A percentile compares a stretch with the other conserved stretches of the same genome.
These are phyloP conservation scores for Talaromyces islandicus DNA, from an alignment of 2,329 filamentous ascomycete genomes.

Conservation along the genomic window DNA sequence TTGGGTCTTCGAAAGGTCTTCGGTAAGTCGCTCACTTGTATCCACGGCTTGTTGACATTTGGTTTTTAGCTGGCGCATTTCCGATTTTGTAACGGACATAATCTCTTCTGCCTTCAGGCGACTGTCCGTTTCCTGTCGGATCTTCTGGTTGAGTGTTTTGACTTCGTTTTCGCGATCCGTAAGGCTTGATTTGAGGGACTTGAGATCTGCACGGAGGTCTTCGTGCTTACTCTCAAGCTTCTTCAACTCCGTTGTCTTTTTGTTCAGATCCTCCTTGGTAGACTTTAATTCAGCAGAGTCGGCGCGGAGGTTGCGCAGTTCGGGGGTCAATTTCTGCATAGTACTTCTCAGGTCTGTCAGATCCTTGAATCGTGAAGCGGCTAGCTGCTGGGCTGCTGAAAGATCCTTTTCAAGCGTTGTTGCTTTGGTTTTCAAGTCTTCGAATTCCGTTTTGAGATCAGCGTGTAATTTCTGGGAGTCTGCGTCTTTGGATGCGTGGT, in stretches of 20 bases:
- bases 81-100: conserved; percentile 65
- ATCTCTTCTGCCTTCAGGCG: conserved; percentile 73
- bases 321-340: conserved; percentile 77
- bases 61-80: conserved; percentile 69
- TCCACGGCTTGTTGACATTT: conserved; percentile 75
- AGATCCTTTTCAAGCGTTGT: conserved; percentile 73
- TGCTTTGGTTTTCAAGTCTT: conserved; percentile 66
- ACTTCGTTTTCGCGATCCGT: conserved; percentile 73
- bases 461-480: conserved; percentile 47
- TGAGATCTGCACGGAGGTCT: conserved; percentile 70
- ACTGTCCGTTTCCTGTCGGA: conserved; percentile 66
- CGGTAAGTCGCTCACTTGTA: conserved; percentile 62
- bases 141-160: conserved; percentile 69
- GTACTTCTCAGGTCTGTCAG: conserved; percentile 73
- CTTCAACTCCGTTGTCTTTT: conserved; percentile 58
- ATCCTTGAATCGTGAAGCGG: conserved; percentile 82
- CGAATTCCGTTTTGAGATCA: conserved; percentile 58
- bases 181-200: conserved; percentile 62
- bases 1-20: conserved; percentile 65
- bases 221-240: conserved; percentile 76
- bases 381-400: conserved; percentile 76
- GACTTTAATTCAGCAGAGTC: conserved; percentile 70
- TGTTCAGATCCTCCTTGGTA: conserved; percentile 67
- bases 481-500: conserved; percentile 39
- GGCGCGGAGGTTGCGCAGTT: conserved; percentile 70